Conservation (phyloP, 164 flowering plant genomes). For the Brasenia schreberi region DNA sequence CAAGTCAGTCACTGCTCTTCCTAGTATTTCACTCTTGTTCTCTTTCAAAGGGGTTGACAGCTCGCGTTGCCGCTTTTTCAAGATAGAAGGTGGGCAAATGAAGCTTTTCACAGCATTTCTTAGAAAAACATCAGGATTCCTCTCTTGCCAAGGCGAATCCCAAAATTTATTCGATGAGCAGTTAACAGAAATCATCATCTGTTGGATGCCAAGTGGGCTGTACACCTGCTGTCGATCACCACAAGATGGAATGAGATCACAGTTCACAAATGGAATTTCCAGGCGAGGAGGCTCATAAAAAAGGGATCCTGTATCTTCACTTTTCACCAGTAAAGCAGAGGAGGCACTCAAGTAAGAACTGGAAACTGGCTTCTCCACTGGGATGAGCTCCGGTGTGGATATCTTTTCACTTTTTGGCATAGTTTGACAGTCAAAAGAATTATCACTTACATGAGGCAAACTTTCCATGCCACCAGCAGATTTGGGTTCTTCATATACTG, state of each 20-base stretch:
- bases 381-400: conserved; percentile 23
- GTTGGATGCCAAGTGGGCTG: conserved; percentile 96
- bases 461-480: conserved; percentile 17
- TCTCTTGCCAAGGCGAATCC: conserved; percentile 70
- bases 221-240: conserved; percentile 68
- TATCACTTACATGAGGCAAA: conserved; percentile 22
- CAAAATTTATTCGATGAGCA: conserved; percentile 64
- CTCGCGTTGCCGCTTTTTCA: conserved; percentile 81
- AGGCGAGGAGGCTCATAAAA: conserved; percentile 94
- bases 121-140: conserved; percentile 58
- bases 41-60: conserved; percentile 74
- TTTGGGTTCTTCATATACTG: conserved; percentile 21
- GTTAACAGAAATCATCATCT: conserved; percentile 59
- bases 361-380: conserved; percentile 27
- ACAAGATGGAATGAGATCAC: conserved; percentile 78
- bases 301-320: conserved; percentile 38
- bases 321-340: conserved; percentile 10
- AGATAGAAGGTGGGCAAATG: conserved; percentile 67
- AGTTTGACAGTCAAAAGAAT: conserved; percentile 13
- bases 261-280: conserved; percentile 88
- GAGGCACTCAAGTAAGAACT: conserved; percentile 17
- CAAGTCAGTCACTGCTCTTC: conserved; percentile 18
- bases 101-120: conserved; percentile 87
- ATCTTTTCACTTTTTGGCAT: conserved; percentile 17
- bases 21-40: conserved; percentile 50